These are phyloP conservation scores for Bacidia rubella DNA, from an alignment of 495 filamentous ascomycete species.

Conservation along the genomic window DNA sequence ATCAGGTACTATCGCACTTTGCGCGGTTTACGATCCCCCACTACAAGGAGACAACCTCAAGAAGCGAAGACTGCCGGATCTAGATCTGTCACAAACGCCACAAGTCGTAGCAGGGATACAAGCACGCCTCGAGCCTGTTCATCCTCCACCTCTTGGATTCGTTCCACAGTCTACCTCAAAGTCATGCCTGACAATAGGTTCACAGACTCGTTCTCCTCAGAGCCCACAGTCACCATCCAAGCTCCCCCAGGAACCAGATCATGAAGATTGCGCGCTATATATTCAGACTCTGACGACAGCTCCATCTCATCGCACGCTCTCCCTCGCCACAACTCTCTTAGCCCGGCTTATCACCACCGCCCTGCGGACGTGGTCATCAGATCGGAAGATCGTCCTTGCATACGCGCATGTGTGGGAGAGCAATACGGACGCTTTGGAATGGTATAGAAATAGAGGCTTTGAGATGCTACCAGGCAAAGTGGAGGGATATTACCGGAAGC, in stretches of 20 bases:
- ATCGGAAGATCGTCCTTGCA: constrained; percentile 36
- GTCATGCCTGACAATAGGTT: not conserved
- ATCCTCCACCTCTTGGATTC: constrained; percentile 24
- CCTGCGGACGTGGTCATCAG: constrained; percentile 11
- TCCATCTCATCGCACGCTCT: constrained; percentile 65
- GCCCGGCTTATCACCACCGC: constrained; percentile 36
- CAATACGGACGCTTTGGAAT: constrained; percentile 72
- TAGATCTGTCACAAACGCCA: constrained; percentile 20
- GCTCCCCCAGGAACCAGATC: constrained; percentile 5
- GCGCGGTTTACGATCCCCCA: constrained; percentile 48
- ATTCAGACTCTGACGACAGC: constrained; percentile 76
- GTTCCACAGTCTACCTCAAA: constrained; percentile 9
- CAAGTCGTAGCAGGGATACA: constrained; percentile 73
- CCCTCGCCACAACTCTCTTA: constrained; percentile 66
- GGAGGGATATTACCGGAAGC: constrained; percentile 68
- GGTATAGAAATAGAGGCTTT: constrained; percentile 82
- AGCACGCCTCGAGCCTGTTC: constrained; percentile 55
- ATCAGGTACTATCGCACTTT: constrained; percentile 54
- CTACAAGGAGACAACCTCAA: constrained; percentile 23
- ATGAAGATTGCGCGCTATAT: constrained; percentile 45
- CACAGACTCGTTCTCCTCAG: not conserved
- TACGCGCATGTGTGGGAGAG: constrained; percentile 93
- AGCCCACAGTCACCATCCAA: not conserved
- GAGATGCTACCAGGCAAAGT: constrained; percentile 40
- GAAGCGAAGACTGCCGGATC: constrained; percentile 11